Evolutionary conservation across 2,329 filamentous ascomycete species (phyloP), one percentile per base, ranked within the genome.

Genomic region (Paecilomyces formosus): DNA sequence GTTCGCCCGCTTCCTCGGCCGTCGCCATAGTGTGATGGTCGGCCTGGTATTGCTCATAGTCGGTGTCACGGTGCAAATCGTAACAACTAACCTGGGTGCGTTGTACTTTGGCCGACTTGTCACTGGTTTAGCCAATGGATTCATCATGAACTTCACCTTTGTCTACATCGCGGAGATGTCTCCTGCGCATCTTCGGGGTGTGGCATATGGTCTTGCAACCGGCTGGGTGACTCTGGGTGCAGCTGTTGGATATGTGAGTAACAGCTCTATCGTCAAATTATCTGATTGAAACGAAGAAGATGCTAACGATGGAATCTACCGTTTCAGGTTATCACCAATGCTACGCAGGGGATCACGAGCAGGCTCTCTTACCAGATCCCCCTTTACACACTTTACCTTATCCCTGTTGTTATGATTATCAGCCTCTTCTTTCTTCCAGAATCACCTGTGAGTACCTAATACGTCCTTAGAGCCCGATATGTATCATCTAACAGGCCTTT

Each of bases 331-430:
- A 57, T 64, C 30, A 61, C 63, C 55, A 59, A 61, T 35, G 61
- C 61, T n/a, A 64, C 63, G 7, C 57, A 63, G 26, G 57, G n/a
- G 15, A 57, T 53, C 49, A 45, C 12, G 2, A 57, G 39, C 54
- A 55, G 59, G 45, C 33, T 30, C 5, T 57, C 63, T 11, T 64
- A 64, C 49, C 63, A 62, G 22, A 61, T 64, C 35, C 63, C 63
- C 2, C 49, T 64, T 33, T 61, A 61, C 11, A 60, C 63, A 15
- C 63, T 64, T 57, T 64, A 58, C 45, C 57, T 63, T 3, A 60
- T 60, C 5, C 63, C 63, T 6, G 56, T 62, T 15, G 55, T 56
- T 22, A 58, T 62, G 6, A 30, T 35, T 15, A 3, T 35, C 13
- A 8, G 31, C 11, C 13, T 35, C 11, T 35, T 65, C 11, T 60